Base-by-base conservation (phyloP, 1,139 yeast genomes). In the Suhomyces choctaworum region DNA sequence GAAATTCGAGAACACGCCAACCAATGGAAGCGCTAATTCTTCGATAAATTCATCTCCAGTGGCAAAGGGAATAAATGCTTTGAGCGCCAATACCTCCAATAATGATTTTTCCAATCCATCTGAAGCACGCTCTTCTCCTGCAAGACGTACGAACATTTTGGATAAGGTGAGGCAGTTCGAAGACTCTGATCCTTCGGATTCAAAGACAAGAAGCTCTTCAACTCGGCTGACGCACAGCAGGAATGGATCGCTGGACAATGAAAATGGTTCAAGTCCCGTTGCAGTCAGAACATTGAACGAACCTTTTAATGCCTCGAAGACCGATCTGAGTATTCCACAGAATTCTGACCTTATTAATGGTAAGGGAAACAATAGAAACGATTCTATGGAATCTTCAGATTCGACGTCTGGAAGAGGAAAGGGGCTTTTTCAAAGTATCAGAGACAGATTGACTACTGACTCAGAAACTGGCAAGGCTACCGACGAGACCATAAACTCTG, bases 121-220 rank as follows among this genome's bases (percentile, higher is more conserved):
- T 13, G 14, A 21, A 7, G 22, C 31, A 2, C 37, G 28, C 12
- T 26, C 37, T 4, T 36, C 52, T 5, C 41, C 53, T 2, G 42
- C 50, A 16, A 54, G 43, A 25, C 47, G 46, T 31, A 42, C 46
- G 19, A 56, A 54, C 38, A 64, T 69, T 11, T 53, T 66, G 37
- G 73, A 69, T 38, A 62, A 61, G 42, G 69, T 69, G 7, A 64
- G 56, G 40, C 64, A 66, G 34, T 68, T 66, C 44, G 73, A 68
- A 42, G 56, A 56, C 35, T 58, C 67, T 9, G 33, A 41, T 6
- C 36, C 44, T 13, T 29, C 32, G 23, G 29, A 34, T 11, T 11
- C 16, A 8, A 28, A 20, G 13, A 17, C 35, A 12, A 28, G 22
- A 14, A 12, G 29, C 8, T 32, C 40, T 16, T 37, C 39, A 17